Evolutionary conservation across 805 yeast genomes (phyloP), one percentile per base, ranked within the genome.

Genomic region (Ascoidea tarda): DNA sequence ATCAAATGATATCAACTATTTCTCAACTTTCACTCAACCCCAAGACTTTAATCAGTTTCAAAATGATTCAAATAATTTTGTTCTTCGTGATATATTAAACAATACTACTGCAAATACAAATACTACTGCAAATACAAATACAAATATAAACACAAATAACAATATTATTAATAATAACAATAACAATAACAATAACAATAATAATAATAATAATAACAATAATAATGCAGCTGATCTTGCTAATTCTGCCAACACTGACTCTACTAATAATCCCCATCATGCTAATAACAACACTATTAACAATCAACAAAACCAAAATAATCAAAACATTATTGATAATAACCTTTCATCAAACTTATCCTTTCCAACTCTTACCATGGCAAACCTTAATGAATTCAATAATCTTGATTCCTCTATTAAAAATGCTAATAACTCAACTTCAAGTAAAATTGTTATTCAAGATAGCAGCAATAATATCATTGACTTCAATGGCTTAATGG

Each of bases 341-440:
- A 46, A 50, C 16, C 31, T 31, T n/a, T n/a, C 52, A 16, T 28
- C 55, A 33, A 51, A 53, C 16, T 49, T 50, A 16, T 50, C 50
- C 16, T 49, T 49, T 38, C 47, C 52, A n/a, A 50, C 50, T 12
- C 51, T 51, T 6, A 38, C 44, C 1, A 38, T 8, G 8, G 44
- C 14, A 38, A 38, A 38, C 4, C 14, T 38, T 10, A 14, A 38
- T 38, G 44, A 38, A 14, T 38, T 38, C 2, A 38, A 38, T 38
- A 38, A 4, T 38, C 14, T 38, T 10, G 14, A 38, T 10, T 38
- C 44, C 14, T 14, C 8, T 10, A 8, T 10, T 8, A 8, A 10
- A 10, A 38, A 8, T 10, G 14, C 44, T 38, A 38, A 8, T 10
- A 38, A 38, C 14, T 38, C 44, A 10, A 21, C 28, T 3, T 8